Evolutionary conservation across 192 early-diverging fungal genomes (phyloP), one percentile per base, ranked within the genome.

Genomic region (Mortierella alpina): DNA sequence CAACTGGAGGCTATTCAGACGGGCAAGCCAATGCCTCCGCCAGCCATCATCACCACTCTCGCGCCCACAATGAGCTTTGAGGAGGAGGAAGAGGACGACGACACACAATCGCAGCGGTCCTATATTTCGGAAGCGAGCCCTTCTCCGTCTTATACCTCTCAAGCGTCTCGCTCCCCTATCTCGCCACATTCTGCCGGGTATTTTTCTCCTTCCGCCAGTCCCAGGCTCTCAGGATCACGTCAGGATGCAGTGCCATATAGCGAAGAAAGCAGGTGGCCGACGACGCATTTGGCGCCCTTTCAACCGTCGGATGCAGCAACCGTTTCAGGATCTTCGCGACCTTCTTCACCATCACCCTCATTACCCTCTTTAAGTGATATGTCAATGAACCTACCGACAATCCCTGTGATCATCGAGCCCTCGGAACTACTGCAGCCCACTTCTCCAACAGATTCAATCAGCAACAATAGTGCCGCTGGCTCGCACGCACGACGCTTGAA

Each of bases 371-470:
- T 66, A n/a, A 64, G n/a, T n/a, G 70, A 72, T 9, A 72, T 72
- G 45, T 53, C 64, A 11, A 46, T 63, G 12, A 51, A 39, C 0
- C 42, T 75, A 4, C 73, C 57, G 7, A 10, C 66, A 6, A 68
- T 76, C 22, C 74, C 74, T 9, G 63, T 65, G 68, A 76, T 76
- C 67, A 69, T 76, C 2, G 74, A 76, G 49, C 74, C 74, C 2
- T 56, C 66, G 45, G 48, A 63, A 40, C 53, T 55, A 22, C 41
- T 23, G 46, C 46, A 20, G 20, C n/a, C 39, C 31, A 44, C 44
- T 44, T 40, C 54, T 8, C 59, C 71, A 22, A 23, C 46, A 17
- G 20, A 40, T 42, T 6, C 15, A 1, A 7, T 23, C 52, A 55
- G 40, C 41, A 64, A 31, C n/a, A 60, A 42, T 12, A 40, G 70